Base-by-base conservation (phyloP, 202 grass and related monocot species). In the Hordeum pubiflorum region DNA sequence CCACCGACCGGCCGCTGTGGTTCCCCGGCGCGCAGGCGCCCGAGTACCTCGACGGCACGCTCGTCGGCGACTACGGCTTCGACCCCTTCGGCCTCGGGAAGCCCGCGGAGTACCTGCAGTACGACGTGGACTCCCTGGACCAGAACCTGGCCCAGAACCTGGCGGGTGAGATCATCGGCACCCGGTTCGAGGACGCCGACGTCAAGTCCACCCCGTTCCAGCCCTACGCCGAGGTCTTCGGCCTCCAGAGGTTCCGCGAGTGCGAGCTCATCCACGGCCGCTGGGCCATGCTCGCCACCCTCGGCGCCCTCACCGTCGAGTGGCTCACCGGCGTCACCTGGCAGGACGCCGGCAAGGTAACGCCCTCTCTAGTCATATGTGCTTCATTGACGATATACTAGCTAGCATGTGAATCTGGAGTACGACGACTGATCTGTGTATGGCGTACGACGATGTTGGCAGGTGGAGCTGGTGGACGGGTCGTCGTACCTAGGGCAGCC, bases 211-310 rank as follows among this genome's bases (percentile, higher is more conserved):
- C 95, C 56, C 79, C 95, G 0, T 75, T 97, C 82, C 92, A 97
- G 86, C 95, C 95, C 58, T 97, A 97, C 92, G 61, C 79, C n/a
- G 95, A 97, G 88, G 95, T 97, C 18, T 97, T 98, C 62, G 95
- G 95, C 60, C 88, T 98, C 48, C 95, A 98, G 86, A 58, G 95
- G 10, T 98, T 98, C 88, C 88, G 95, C 74, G 95, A 98, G 88
- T 98, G 95, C 80, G 92, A 98, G 88, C 92, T 98, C 52, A 98
- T 98, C 78, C 95, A 98, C 24, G 95, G 95, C 37, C 88, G 95
- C 72, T 98, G 95, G 95, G 92, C 95, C 76, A 98, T 98, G 95
- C 91, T 98, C 63, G 95, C 92, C 58, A 98, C 95, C 60, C 95
- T 98, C 69, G 95, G 95, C 23, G 95, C 95, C 66, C 84, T 98